Evolutionary conservation across 1,284 basidiomycete species (phyloP).

Genomic region (Sphagnurus paluster): DNA sequence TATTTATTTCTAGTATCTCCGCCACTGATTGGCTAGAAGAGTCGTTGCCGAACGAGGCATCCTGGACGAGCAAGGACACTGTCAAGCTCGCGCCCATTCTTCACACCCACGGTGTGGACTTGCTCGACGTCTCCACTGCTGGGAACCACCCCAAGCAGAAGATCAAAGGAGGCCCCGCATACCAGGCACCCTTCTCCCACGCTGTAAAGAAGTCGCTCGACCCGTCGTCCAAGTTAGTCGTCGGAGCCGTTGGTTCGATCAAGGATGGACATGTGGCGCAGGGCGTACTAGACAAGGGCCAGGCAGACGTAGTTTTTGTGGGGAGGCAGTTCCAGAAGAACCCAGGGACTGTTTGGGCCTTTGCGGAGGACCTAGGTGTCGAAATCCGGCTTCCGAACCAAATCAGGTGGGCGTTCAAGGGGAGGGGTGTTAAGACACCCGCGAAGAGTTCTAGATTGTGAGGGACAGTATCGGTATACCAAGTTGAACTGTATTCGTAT

Average conservation of each 20-base stretch:
- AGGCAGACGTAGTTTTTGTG: conserved; percentile 45
- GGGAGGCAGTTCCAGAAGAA: conserved; percentile 55
- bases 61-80: conserved; percentile 65
- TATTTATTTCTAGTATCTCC: conserved; percentile 39
- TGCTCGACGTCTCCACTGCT: conserved; percentile 66
- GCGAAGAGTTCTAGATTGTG: background rate
- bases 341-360: conserved; percentile 45
- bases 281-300: conserved; percentile 24
- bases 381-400: conserved; percentile 23
- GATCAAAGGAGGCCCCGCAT: conserved; percentile 45
- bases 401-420: conserved; percentile 21
- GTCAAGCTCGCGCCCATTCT: conserved; percentile 52
- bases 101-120: conserved; percentile 59
- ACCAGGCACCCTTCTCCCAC: conserved; percentile 25
- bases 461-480: too few relatives aligned
- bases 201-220: conserved; percentile 20
- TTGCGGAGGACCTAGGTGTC: conserved; percentile 35
- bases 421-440: conserved; percentile 6
- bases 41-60: conserved; percentile 43
- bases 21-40: conserved; percentile 67
- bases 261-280: conserved; percentile 19
- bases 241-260: conserved; percentile 20
- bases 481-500: too few relatives aligned
- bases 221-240: conserved; percentile 15
- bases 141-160: conserved; percentile 53